These are phyloP conservation scores for Saururus chinensis DNA, from an alignment of 164 flowering plant species.

Conservation along the genomic window DNA sequence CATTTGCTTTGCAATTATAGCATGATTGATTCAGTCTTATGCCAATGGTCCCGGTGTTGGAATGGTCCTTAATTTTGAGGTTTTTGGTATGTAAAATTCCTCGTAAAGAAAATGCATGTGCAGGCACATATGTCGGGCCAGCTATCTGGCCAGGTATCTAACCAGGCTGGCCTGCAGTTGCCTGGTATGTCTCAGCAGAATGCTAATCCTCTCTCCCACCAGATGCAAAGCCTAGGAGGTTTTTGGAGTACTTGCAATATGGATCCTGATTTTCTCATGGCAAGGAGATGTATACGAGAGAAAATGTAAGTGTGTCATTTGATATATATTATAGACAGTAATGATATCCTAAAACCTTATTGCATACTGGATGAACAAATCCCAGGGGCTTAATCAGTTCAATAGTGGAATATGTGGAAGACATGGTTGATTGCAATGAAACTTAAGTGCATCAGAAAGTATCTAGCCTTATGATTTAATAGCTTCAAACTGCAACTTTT, in stretches of 20 bases:
- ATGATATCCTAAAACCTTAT: not conserved
- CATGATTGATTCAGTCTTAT: conserved; percentile 4
- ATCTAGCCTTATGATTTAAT: not conserved
- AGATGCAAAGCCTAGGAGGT: conserved; percentile 15
- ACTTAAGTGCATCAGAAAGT: not conserved
- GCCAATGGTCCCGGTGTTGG: conserved; percentile 11
- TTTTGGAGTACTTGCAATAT: conserved; percentile 5
- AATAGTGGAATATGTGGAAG: not conserved
- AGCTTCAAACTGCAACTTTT: not conserved
- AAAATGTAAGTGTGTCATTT: conserved; percentile 53
- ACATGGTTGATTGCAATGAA: not conserved
- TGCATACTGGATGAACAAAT: not conserved
- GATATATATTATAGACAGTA: not conserved
- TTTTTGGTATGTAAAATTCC: conserved; percentile 3
- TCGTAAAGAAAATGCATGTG: conserved; percentile 15
- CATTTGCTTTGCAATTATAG: not conserved
- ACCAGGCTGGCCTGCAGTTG: conserved; percentile 44
- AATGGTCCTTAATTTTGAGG: conserved; percentile 4
- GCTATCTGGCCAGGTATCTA: conserved; percentile 68
- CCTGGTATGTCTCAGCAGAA: conserved; percentile 53
- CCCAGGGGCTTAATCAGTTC: not conserved
- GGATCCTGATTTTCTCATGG: conserved; percentile 36
- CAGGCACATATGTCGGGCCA: conserved; percentile 53
- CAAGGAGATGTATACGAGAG: conserved; percentile 33
- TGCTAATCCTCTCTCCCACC: conserved; percentile 38